Base-by-base conservation (phyloP, 2,329 filamentous ascomycete genomes). In the Cladosporium sp. region DNA sequence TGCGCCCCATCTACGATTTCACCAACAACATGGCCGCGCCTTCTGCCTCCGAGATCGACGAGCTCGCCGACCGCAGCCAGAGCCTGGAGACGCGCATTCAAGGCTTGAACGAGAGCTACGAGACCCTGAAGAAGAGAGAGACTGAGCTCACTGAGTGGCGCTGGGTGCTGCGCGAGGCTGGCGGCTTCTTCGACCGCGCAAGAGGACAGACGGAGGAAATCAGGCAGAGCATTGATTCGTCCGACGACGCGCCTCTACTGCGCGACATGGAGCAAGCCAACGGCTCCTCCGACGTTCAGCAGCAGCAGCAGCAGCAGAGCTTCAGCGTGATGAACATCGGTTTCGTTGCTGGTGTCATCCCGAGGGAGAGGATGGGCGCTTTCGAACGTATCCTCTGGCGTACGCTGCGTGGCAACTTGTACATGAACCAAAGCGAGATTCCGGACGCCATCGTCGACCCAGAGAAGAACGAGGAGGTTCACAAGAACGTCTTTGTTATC, bases 341-440 rank as follows among this genome's bases (percentile, higher is more conserved):
- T 9, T 99, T 99, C 69, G 93, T 99, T 54, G 90, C 94, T 56
- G 94, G 94, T 75, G 94, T 97, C 66, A 97, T 99, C 67, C 85
- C 90, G 36, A 86, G 94, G 56, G 93, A 97, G 70, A 87, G 93
- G 51, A 93, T 99, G 60, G 92, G 88, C 13, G 90, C 93, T 24
- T 99, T 99, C 71, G 95, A 99, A 78, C 88, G 94, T 59, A 99
- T 99, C 66, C 81, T 99, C 52, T 99, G 94, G 94, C 86, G 94
- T 69, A 97, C 95, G 0, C 84, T 99, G 40, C 91, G 94, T 73
- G 94, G 94, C 68, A 99, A 99, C 75, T 79, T 99, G 62, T 99
- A 97, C 82, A 99, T 99, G 94, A 99, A 99, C 77, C 95, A 99
- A 79, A 93, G 93, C 39, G 94, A 99, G 80, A 99, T 99, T 61